Evolutionary conservation across 2,329 filamentous ascomycete species (phyloP).

Genomic region (Pestalotiopsis sp.): DNA sequence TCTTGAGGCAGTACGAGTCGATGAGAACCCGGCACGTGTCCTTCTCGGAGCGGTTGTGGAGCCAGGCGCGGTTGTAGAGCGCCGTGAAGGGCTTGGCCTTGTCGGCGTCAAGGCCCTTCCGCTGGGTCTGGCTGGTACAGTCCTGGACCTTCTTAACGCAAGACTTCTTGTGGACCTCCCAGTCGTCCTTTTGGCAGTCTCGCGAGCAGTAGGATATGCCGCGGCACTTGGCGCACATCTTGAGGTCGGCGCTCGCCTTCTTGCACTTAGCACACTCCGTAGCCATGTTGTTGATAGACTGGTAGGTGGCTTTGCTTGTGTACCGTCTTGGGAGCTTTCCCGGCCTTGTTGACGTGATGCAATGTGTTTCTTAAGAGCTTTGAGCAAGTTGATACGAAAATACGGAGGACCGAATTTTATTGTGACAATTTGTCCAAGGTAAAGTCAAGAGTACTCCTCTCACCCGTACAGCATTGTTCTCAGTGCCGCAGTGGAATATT

Average conservation of each 20-base stretch:
- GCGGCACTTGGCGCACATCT: conserved; percentile 21
- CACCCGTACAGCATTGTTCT: too few species aligned
- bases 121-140: conserved; percentile 13
- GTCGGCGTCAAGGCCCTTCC: conserved; percentile 29
- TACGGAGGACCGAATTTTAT: too few species aligned
- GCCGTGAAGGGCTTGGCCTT: conserved; percentile 41
- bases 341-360: background rate
- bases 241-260: conserved; percentile 19
- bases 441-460: too few species aligned
- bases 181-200: conserved; percentile 24
- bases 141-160: conserved; percentile 17
- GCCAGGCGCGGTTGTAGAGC: conserved; percentile 43
- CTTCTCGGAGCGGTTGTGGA: conserved; percentile 44
- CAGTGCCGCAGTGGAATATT: too few species aligned
- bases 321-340: background rate
- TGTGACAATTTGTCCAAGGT: too few species aligned
- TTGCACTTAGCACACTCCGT: conserved; percentile 19
- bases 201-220: conserved; percentile 22
- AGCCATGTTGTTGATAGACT: background rate
- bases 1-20: conserved; percentile 50
- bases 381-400: too few species aligned
- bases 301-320: background rate
- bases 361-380: too few species aligned
- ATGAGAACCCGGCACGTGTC: conserved; percentile 50
- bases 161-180: conserved; percentile 23